Evolutionary conservation across 2,329 filamentous ascomycete genomes (phyloP).

Genomic region (Stagonosporopsis tanaceti): DNA sequence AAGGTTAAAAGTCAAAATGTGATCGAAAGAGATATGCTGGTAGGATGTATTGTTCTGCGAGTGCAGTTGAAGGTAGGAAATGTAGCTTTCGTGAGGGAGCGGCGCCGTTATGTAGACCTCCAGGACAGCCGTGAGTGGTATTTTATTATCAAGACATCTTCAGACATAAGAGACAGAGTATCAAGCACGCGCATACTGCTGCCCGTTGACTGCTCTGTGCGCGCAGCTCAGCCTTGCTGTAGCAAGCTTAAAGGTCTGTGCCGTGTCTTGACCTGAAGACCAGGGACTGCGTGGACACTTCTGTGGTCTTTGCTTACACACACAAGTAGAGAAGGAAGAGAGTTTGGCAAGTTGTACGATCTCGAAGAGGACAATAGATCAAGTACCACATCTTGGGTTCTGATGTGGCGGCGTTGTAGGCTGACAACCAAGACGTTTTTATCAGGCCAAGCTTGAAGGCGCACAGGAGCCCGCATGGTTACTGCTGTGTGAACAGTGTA

Average conservation of each 20-base stretch:
- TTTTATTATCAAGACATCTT: background rate
- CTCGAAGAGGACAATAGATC: background rate
- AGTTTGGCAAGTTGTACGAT: background rate
- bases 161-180: background rate
- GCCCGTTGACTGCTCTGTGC: background rate
- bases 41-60: background rate
- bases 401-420: background rate
- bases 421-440: background rate
- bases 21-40: background rate
- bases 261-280: background rate
- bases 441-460: background rate
- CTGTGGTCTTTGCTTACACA: background rate
- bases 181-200: background rate
- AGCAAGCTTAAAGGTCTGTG: conserved; percentile 7
- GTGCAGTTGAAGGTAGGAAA: background rate
- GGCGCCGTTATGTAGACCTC: background rate
- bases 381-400: background rate
- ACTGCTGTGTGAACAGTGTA: background rate
- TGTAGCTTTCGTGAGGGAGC: background rate
- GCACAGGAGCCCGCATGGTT: background rate
- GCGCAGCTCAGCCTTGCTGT: background rate
- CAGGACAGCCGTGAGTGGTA: background rate
- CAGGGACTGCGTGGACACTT: background rate
- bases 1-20: background rate
- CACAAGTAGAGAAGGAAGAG: background rate